Percentiles rank a stretch among this genome's conserved stretches.
phyloP scores from a whole-genome alignment of 2,329 filamentous ascomycete species.

The Colletotrichum sp. region DNA sequence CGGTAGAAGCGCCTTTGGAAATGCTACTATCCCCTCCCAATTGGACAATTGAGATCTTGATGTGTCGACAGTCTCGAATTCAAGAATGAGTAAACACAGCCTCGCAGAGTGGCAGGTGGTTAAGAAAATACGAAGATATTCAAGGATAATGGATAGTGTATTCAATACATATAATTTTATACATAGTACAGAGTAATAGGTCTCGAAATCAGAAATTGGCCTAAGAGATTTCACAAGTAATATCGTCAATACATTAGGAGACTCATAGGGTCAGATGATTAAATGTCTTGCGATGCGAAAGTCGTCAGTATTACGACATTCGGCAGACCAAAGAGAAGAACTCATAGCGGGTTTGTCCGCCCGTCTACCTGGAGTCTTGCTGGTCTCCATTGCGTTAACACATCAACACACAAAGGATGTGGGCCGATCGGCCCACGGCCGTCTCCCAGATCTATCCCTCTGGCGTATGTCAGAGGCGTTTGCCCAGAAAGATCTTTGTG shows the following conservation, averaged over 20 bases:
- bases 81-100: neutral
- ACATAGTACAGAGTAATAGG: neutral
- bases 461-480: neutral
- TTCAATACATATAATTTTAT: fast-evolving
- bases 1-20: neutral
- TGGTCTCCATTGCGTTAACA: neutral
- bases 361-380: neutral
- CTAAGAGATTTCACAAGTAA: neutral
- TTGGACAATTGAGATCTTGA: neutral
- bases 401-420: neutral
- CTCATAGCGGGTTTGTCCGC: neutral
- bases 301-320: too few relatives aligned
- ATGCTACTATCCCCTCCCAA: neutral
- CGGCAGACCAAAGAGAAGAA: neutral
- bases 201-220: neutral
- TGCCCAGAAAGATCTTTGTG: neutral
- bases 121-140: neutral
- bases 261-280: too few relatives aligned
- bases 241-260: neutral
- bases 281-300: too few relatives aligned
- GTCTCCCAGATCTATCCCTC: neutral
- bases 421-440: neutral
- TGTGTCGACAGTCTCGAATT: neutral
- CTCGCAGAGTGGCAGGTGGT: neutral
- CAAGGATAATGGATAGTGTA: fast-evolving